Percentiles rank a stretch among this genome's conserved stretches.
Evolutionary conservation across 148 eudicot species (phyloP).

Genomic region (Nyssa sinensis): DNA sequence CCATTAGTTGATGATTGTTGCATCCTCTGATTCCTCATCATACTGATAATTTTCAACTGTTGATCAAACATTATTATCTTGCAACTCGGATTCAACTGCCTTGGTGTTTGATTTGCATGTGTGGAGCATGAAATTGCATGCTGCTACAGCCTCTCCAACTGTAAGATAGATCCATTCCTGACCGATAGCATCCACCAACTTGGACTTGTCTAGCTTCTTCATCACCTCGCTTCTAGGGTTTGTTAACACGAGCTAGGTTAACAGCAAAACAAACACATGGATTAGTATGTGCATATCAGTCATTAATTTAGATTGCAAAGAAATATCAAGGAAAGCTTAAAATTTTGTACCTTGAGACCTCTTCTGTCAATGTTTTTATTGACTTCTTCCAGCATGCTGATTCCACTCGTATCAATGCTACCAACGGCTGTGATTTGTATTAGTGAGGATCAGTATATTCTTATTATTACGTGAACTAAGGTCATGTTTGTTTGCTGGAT

Average conservation of each 20-base stretch:
- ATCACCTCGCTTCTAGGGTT: constrained; percentile 63
- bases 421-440: constrained; percentile 45
- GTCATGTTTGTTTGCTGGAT: too few species aligned
- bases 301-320: neutral
- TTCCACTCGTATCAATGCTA: constrained; percentile 66
- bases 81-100: constrained; percentile 6
- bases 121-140: constrained; percentile 40
- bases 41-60: too few species aligned
- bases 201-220: constrained; percentile 56
- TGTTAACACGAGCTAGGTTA: constrained; percentile 37
- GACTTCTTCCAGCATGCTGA: constrained; percentile 50
- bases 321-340: too few species aligned
- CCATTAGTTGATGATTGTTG: too few species aligned
- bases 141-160: constrained; percentile 53
- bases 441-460: neutral
- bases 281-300: neutral
- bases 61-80: constrained; percentile 17
- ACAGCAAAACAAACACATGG: neutral
- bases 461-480: neutral
- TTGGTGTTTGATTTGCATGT: constrained; percentile 20
- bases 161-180: constrained; percentile 44
- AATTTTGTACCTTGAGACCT: constrained; percentile 38
- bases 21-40: too few species aligned
- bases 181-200: constrained; percentile 35
- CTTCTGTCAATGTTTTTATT: constrained; percentile 33